These are phyloP conservation scores for Tetrahymena elliotti DNA, from an alignment of 73 alveolate genomes.

Conservation along the genomic window DNA sequence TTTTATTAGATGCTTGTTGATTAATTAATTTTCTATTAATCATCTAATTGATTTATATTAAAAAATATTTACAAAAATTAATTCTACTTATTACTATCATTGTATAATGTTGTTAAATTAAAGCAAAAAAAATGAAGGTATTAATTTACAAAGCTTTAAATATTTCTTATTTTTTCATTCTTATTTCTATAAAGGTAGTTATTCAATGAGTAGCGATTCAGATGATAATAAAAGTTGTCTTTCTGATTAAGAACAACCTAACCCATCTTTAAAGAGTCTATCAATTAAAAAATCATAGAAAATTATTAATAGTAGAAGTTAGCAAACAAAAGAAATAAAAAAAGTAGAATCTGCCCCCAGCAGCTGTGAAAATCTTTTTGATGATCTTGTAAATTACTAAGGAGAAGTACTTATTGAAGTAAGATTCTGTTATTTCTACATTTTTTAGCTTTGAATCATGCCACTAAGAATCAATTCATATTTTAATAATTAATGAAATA, in stretches of 20 bases:
- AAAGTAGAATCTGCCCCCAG: not conserved
- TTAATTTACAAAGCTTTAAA: no score
- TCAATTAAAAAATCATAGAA: not conserved
- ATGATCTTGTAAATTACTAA: not conserved
- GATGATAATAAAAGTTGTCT: not conserved
- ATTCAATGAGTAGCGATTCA: not conserved
- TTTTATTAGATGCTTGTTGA: no score
- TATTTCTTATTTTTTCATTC: no score
- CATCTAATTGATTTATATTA: not conserved
- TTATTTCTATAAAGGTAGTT: not conserved
- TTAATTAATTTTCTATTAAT: not conserved
- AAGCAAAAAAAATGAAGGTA: not conserved
- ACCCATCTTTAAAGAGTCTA: not conserved
- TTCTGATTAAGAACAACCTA: not conserved
- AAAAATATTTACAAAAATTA: no score
- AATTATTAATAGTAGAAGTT: not conserved
- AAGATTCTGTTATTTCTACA: not conserved
- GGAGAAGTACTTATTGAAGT: not conserved
- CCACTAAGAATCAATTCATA: no score
- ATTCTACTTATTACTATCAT: not conserved
- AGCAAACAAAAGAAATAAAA: not conserved
- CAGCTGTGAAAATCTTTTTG: not conserved
- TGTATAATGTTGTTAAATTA: not conserved
- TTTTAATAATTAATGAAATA: not conserved
- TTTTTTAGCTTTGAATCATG: no score